Conservation (phyloP, 768 basidiomycete genomes). For the Tulasnella sp. region DNA sequence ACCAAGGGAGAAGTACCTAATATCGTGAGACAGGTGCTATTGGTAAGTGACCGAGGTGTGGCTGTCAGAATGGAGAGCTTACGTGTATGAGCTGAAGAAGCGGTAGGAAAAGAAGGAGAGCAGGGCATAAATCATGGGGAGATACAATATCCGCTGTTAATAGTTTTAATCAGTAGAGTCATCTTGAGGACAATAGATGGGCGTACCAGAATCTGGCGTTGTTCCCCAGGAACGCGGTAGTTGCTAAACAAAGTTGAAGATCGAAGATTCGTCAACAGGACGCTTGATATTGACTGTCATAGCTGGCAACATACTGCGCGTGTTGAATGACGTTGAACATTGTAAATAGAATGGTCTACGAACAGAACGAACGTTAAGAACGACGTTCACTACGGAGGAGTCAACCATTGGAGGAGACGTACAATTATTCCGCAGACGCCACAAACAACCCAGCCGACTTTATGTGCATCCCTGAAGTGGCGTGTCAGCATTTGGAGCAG, state of each 20-base stretch:
- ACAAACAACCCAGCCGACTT: constrained; percentile 1
- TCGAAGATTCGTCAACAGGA: neutral
- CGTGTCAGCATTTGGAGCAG: neutral
- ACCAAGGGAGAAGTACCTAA: constrained; percentile 55
- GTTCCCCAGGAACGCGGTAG: constrained; percentile 70
- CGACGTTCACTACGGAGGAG: no score
- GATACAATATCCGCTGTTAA: constrained; percentile 65
- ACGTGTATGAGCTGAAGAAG: constrained; percentile 75
- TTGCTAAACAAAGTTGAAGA: constrained; percentile 48
- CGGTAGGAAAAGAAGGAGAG: constrained; percentile 87
- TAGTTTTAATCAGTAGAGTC: constrained; percentile 17
- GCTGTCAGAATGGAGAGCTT: neutral
- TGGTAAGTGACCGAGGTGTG: neutral
- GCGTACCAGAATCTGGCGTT: constrained; percentile 67
- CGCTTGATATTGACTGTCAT: neutral
- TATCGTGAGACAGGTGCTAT: neutral
- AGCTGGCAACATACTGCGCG: neutral
- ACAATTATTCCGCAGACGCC: constrained; percentile 10
- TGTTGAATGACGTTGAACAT: neutral
- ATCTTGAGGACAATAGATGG: constrained; percentile 39
- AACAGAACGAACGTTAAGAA: neutral
- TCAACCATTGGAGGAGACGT: neutral
- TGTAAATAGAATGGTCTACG: neutral
- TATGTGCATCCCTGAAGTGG: neutral
- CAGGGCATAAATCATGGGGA: constrained; percentile 75